Evolutionary conservation across 2,329 filamentous ascomycete genomes (phyloP), one percentile per base, ranked within the genome.

Genomic region (Colletotrichum sp.): DNA sequence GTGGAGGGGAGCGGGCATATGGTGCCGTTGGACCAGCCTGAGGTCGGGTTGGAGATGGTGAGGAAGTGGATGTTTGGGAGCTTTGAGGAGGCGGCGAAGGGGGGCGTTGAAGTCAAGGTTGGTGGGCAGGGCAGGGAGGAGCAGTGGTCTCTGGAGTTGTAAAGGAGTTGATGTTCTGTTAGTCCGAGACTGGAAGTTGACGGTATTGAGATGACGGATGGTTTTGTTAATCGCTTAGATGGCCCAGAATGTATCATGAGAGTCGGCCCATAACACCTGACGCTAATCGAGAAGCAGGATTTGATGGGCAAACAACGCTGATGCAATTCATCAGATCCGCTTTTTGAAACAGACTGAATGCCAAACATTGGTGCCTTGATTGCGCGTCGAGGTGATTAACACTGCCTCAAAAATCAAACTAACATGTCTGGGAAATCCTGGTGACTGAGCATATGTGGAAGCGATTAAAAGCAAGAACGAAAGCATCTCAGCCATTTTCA

Each of bases 1-100:
- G 68, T 87, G 5, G 81, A 87, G 78, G 81, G 81, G 13, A 82
- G 84, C 4, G 86, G 86, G 4, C 86, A 88, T 76, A 81, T 86
- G 81, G 85, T 87, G 71, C 77, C 78, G 43, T 32, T 76, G 59
- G 76, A 78, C 28, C 77, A 73, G 71, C 71, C 76, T 10, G 73
- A 78, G 38, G 76, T 66, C 36, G 74, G 73, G 21, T 56, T 73
- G 26, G 67, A 74, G 65, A 78, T 79, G 69, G 38, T 77, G 26
- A 62, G 76, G 67, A 73, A 77, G 21, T 79, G 78, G 78, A 21
- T 78, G 18, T 75, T 48, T 61, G 73, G 48, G 14, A 69, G 36
- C 3, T 75, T 75, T 28, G 73, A 24, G 5, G 64, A 43, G 55
- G 72, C 69, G 8, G 34, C 24, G 43, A 38, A 58, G 69, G 69